Conservation (phyloP, 768 basidiomycete genomes). For the Amanita inopinata region DNA sequence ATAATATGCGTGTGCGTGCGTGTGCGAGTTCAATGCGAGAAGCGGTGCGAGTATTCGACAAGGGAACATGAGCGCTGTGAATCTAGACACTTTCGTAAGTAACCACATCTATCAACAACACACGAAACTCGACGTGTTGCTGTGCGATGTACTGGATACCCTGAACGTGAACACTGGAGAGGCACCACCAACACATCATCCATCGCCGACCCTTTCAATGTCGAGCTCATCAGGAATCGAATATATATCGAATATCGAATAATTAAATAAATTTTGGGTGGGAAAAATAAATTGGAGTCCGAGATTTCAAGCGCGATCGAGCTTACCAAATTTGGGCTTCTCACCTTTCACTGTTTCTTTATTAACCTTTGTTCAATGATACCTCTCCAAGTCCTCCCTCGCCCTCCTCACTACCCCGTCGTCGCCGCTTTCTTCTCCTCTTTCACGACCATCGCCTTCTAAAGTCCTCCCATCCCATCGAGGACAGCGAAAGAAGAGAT, state of each 20-base stretch:
- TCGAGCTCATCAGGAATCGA: not conserved
- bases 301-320: not conserved
- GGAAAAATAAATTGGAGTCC: not conserved
- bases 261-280: no score
- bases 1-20: no score
- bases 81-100: no score
- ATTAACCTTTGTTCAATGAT: conserved; percentile 6
- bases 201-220: no score
- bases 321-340: not conserved
- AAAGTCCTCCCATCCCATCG: not conserved
- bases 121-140: no score
- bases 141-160: no score
- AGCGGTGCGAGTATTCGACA: no score
- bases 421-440: not conserved
- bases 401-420: not conserved
- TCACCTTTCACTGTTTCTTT: not conserved
- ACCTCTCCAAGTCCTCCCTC: not conserved
- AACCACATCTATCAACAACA: no score
- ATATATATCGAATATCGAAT: not conserved
- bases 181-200: no score
- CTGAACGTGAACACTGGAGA: no score
- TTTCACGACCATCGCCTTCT: not conserved
- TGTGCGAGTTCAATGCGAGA: no score
- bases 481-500: not conserved
- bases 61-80: no score